These are phyloP conservation scores for Vittaforma corneae DNA, from an alignment of 371 early-diverging fungal species.

Conservation along the genomic window DNA sequence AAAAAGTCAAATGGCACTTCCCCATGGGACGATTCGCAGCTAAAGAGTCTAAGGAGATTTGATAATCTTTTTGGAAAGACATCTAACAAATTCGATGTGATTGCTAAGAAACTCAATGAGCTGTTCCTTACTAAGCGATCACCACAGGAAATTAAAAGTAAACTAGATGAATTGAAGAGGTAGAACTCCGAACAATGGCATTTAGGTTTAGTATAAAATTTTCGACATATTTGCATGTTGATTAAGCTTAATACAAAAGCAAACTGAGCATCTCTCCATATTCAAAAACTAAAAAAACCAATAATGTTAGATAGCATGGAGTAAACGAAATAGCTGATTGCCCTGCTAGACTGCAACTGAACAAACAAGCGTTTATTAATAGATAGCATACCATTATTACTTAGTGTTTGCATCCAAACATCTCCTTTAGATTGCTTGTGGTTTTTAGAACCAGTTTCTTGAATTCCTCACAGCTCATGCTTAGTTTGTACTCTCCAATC, in stretches of 20 bases:
- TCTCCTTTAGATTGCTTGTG: not conserved
- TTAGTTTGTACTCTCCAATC: not conserved
- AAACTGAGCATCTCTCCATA: too few species aligned
- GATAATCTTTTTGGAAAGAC: slow-evolving; percentile 4
- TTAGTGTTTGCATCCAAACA: not conserved
- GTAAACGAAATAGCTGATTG: too few species aligned
- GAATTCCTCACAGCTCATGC: too few species aligned
- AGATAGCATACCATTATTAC: not conserved
- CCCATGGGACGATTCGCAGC: slow-evolving; percentile 7
- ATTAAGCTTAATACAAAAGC: too few species aligned
- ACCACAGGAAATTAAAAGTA: not conserved
- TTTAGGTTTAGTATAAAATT: too few species aligned
- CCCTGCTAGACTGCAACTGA: not conserved
- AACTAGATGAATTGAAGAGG: slow-evolving; percentile 10
- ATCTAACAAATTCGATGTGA: slow-evolving; percentile 14
- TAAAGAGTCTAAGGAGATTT: slow-evolving; percentile 14
- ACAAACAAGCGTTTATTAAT: not conserved
- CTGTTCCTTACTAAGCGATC: slow-evolving; percentile 17
- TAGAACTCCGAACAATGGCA: too few species aligned
- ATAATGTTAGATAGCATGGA: too few species aligned
- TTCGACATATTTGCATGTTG: too few species aligned
- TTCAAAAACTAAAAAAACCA: too few species aligned
- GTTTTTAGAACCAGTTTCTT: too few species aligned
- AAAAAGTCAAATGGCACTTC: not conserved
- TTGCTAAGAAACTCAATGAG: slow-evolving; percentile 12